These are phyloP conservation scores for Vinca minor DNA, from an alignment of 257 asterid genomes.

Conservation along the genomic window DNA sequence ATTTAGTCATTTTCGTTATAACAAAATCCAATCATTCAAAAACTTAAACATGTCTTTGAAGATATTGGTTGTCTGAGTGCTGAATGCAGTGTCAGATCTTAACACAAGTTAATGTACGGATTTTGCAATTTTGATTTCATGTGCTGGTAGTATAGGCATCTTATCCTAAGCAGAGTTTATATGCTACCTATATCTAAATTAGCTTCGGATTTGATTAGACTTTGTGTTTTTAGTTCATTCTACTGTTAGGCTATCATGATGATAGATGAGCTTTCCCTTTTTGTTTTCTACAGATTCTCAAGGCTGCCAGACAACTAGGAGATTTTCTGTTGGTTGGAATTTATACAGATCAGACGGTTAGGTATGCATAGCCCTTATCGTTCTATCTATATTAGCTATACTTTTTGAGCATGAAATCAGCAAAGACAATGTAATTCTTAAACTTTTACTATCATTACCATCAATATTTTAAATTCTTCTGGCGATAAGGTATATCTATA, in stretches of 20 bases:
- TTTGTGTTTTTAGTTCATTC: background rate
- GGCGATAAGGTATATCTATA: background rate
- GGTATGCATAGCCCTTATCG: constrained; percentile 32
- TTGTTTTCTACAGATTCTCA: constrained; percentile 56
- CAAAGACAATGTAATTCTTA: background rate
- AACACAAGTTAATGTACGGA: background rate
- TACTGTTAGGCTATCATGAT: background rate
- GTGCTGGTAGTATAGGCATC: background rate
- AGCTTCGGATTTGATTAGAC: background rate
- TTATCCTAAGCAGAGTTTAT: background rate
- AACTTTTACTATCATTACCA: background rate
- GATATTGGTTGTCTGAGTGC: background rate
- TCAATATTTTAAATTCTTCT: background rate
- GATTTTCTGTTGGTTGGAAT: constrained; percentile 94
- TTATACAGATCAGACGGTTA: constrained; percentile 63
- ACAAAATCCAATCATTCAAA: background rate
- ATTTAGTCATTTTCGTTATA: too few species aligned
- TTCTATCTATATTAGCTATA: background rate
- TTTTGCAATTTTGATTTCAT: background rate
- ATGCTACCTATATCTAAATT: background rate
- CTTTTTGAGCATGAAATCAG: background rate
- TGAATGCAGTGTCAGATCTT: background rate
- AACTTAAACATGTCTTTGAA: background rate
- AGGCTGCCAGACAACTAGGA: constrained; percentile 75
- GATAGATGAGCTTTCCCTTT: constrained; percentile 3